phyloP scores from a whole-genome alignment of 768 basidiomycete genomes.

The Collybia mongolica region DNA sequence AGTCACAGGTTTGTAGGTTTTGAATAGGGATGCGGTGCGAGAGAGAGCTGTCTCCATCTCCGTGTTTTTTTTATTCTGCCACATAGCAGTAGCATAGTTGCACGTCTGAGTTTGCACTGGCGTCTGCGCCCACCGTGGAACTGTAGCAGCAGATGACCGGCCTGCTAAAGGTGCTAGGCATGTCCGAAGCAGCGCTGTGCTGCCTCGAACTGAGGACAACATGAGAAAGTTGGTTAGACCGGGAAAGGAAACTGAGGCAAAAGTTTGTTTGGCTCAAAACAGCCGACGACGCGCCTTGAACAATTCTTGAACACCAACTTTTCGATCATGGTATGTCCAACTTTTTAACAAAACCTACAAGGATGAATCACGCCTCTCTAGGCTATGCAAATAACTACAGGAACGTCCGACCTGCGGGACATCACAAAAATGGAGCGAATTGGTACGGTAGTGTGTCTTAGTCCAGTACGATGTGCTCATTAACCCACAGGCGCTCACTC shows the following conservation, averaged over 20 bases:
- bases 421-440: conserved; percentile 94
- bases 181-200: conserved; percentile 38
- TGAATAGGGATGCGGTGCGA: conserved; percentile 61
- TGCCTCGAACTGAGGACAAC: conserved; percentile 44
- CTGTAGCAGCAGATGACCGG: conserved; percentile 17
- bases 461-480: conserved; percentile 6
- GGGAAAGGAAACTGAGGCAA: conserved; percentile 19
- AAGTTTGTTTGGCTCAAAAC: conserved; percentile 10
- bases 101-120: conserved; percentile 10
- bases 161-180: conserved; percentile 22
- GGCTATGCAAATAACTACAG: conserved; percentile 74
- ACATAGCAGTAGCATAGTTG: conserved; percentile 38
- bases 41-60: conserved; percentile 43
- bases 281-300: conserved; percentile 1
- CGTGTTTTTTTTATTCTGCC: conserved; percentile 31
- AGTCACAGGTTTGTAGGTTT: conserved; percentile 87
- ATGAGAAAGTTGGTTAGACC: conserved; percentile 26
- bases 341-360: not conserved
- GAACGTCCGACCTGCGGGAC: conserved; percentile 77
- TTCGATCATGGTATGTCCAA: conserved; percentile 12
- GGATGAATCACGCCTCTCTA: not conserved
- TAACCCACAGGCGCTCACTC: conserved; percentile 73
- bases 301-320: conserved; percentile 1
- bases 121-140: conserved; percentile 6
- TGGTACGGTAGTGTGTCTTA: conserved; percentile 37